Conservation (phyloP, 257 asterid species). For the Scutellaria galericulata region DNA sequence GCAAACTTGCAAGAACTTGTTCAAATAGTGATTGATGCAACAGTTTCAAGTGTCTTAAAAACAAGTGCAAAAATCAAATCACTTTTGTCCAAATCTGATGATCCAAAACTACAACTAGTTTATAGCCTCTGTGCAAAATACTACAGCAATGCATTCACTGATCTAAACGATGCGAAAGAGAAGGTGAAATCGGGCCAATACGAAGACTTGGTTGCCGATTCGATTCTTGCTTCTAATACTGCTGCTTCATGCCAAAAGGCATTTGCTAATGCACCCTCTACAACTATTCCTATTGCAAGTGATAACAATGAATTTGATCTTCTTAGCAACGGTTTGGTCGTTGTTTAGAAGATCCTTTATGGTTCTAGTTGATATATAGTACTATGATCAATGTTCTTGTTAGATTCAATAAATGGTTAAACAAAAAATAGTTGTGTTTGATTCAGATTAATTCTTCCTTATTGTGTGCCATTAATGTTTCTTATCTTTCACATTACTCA, state of each 20-base stretch:
- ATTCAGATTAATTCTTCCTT: too few species aligned
- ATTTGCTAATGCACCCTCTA: conserved; percentile 16
- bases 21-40: conserved; percentile 6
- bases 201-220: not conserved
- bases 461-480: too few species aligned
- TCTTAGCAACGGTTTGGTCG: conserved; percentile 2
- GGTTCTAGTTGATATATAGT: not conserved
- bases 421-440: too few species aligned
- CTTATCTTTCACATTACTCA: too few species aligned
- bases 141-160: conserved; percentile 32
- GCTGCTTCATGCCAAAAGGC: conserved; percentile 27
- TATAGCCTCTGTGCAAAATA: conserved; percentile 35
- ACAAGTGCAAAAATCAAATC: conserved; percentile 27
- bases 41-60: not conserved
- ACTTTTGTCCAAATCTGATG: conserved; percentile 16
- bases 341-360: conserved; percentile 21
- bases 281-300: conserved; percentile 24
- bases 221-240: not conserved
- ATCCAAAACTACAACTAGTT: conserved; percentile 27
- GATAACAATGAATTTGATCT: conserved; percentile 31
- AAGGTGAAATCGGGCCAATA: not conserved
- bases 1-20: conserved; percentile 20
- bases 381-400: not conserved
- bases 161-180: conserved; percentile 18
- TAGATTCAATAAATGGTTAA: not conserved